Evolutionary conservation across 441 rosid species (phyloP), one percentile per base, ranked within the genome.

Genomic region (Eruca vesicaria): DNA sequence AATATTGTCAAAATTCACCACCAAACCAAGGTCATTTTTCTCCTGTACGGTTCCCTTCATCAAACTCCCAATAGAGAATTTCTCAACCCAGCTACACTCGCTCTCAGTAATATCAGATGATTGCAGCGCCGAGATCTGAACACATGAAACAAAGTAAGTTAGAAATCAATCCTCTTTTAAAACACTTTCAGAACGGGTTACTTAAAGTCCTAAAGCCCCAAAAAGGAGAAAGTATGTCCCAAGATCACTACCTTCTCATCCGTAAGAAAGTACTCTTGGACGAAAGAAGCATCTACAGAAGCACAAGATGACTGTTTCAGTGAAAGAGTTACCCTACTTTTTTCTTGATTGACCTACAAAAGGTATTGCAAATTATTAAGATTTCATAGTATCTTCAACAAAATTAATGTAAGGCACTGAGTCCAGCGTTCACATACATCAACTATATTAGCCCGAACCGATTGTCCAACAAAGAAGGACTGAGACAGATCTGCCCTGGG

Each of bases 261-360:
- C 74, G 81, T 61, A 58, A 78, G 79, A 81, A 91, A 96, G 75
- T 85, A 93, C 59, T 82, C 94, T 82, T 86, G 86, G 70, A 96
- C 85, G 68, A 93, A 92, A 63, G 92, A 88, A 63, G 93, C 93
- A 83, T 96, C 96, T 32, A 85, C 79, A 7, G 97, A 96, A 56
- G 90, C 84, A 83, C 99, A 96, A 79, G 78, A 83, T 41, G 99
- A 92, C 83, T 96, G 98, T 86, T 86, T 93, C 85, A 96, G 72
- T 36, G 96, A 92, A 79, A 96, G 58, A 57, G 94, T 93, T 76
- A 92, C 68, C 88, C 93, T 89, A 69, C 82, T 84, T 43, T 88
- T 82, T 77, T 88, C 97, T 73, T 71, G 84, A 78, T 83, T 86
- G 69, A 90, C 97, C 99, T 96, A 79, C 68, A 83, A 83, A 70